These are phyloP conservation scores for Penicillium psychrosexuale DNA, from an alignment of 2,329 filamentous ascomycete species.

Conservation along the genomic window DNA sequence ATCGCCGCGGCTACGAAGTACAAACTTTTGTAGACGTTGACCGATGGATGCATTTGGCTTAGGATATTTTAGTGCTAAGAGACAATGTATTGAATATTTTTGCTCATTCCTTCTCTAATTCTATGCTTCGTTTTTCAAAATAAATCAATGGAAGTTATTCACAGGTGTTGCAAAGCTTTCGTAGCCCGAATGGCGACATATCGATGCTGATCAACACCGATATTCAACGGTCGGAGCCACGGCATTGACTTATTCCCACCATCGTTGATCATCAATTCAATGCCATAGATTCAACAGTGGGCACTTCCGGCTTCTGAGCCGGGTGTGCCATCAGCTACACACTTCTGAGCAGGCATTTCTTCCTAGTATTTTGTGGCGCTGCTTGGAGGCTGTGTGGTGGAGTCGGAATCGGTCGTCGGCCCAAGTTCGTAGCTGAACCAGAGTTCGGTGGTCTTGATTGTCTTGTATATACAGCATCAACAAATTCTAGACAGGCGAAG, in stretches of 20 bases:
- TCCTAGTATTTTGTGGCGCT: slow-evolving; percentile 57
- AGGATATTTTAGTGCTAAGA: neutral
- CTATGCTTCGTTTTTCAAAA: no score
- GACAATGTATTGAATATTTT: no score
- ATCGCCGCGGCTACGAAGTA: slow-evolving; percentile 35
- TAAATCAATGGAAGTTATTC: no score
- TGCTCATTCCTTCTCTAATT: no score
- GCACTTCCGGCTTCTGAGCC: slow-evolving; percentile 49
- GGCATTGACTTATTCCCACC: slow-evolving; percentile 2
- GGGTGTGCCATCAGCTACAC: slow-evolving; percentile 59
- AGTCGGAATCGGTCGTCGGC: slow-evolving; percentile 6
- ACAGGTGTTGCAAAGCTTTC: no score
- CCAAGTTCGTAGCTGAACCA: slow-evolving; percentile 58
- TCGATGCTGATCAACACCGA: neutral
- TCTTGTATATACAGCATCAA: no score
- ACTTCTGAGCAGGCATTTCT: slow-evolving; percentile 63
- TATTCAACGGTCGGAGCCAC: neutral
- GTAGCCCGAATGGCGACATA: no score
- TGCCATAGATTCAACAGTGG: slow-evolving; percentile 13
- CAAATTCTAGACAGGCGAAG: slow-evolving; percentile 28
- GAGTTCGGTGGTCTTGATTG: slow-evolving; percentile 45
- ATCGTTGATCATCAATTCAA: slow-evolving; percentile 50
- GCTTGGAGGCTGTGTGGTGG: slow-evolving; percentile 48
- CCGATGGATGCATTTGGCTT: neutral
- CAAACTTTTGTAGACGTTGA: slow-evolving; percentile 32